A percentile compares a stretch with the other conserved stretches of the same genome.
phyloP scores from a whole-genome alignment of 2,329 filamentous ascomycete genomes.

The Epichloe bromicola region DNA sequence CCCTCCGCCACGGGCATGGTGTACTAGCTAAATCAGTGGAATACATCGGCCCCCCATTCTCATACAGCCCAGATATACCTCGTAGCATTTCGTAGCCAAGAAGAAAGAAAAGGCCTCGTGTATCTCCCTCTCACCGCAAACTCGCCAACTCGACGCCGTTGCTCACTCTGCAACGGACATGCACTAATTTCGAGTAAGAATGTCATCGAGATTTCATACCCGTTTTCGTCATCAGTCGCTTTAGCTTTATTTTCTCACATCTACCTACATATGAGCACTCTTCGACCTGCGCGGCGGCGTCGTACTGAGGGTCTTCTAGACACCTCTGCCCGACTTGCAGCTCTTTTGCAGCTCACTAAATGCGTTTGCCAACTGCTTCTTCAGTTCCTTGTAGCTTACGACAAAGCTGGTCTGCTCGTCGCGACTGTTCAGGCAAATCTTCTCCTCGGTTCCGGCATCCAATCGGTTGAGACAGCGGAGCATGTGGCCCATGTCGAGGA shows the following conservation, averaged over 20 bases:
- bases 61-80: not conserved
- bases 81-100: not conserved
- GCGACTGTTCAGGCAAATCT: slow-evolving; percentile 70
- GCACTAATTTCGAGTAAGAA: not conserved
- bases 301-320: slow-evolving; percentile 16
- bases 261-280: slow-evolving; percentile 4
- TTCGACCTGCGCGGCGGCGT: slow-evolving; percentile 3
- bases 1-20: not conserved
- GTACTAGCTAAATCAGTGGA: not conserved
- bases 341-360: slow-evolving; percentile 46
- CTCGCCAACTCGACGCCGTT: not conserved
- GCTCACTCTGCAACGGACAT: too few species aligned
- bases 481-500: slow-evolving; percentile 79
- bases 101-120: not conserved
- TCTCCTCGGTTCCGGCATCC: slow-evolving; percentile 80
- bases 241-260: not conserved
- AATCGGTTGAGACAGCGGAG: slow-evolving; percentile 80
- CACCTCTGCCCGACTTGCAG: slow-evolving; percentile 22
- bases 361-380: slow-evolving; percentile 44
- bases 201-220: not conserved
- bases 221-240: not conserved
- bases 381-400: slow-evolving; percentile 82
- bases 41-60: not conserved
- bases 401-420: slow-evolving; percentile 85
- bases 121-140: not conserved